Evolutionary conservation across 148 eudicot species (phyloP), one percentile per base, ranked within the genome.

Genomic region (Fagopyrum esculentum): DNA sequence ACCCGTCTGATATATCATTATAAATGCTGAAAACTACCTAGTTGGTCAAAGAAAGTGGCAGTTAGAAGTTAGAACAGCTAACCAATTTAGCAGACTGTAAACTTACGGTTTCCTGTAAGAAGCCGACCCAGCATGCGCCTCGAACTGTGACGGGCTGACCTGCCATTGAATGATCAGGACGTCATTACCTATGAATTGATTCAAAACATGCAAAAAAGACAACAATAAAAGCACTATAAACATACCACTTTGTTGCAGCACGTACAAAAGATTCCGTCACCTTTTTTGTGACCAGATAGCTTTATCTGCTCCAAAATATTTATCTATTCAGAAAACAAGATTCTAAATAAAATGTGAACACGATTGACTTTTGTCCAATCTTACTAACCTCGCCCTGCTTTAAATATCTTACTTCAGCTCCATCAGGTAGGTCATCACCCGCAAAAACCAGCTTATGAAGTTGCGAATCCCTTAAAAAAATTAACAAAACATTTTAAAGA

Each of bases 91-190:
- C 52, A 49, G 12, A 49, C 52, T 49, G 52, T 19, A 35, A 56
- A 85, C 97, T 87, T 77, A 93, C 98, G 98, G 98, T 77, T 91
- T 91, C 60, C 91, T 85, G 71, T 91, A 90, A 40, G 91, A 84
- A 73, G 95, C 85, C 66, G 43, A 83, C 61, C 98, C 98, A 84
- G 98, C 98, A 87, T 93, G 97, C n/a, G 97, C 89, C 79, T 93
- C 98, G 80, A 93, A 93, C 51, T 79, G 84, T 29, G 98, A 93
- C 22, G 97, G 91, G 78, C 98, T 93, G 47, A 93, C 86, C 98
- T 93, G 87, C 77, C 73, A 85, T 63, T 22, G 76, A 74, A 68
- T 29, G 19, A 4, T 6, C 17, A 3, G 17, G 44, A n/a, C 2
- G 6, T 70, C 73, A 70, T 13, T 15, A 9, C 10, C 40, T 19